Conservation (phyloP, 1,139 yeast species). For the Saccharomyces hybrid region DNA sequence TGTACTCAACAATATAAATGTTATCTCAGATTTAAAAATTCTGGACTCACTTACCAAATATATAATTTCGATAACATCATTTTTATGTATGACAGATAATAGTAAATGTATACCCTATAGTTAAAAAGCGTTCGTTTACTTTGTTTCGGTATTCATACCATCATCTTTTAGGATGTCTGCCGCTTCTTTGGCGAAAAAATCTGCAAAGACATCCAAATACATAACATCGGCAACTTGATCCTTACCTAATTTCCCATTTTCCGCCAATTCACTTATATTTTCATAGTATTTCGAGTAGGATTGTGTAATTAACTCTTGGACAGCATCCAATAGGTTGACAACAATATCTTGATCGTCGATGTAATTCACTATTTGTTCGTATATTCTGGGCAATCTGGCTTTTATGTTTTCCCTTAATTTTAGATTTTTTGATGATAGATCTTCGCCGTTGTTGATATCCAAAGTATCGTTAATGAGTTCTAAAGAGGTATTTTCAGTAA, state of each 20-base stretch:
- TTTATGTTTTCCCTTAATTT: slow-evolving; percentile 44
- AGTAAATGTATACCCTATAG: neutral
- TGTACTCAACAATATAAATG: neutral
- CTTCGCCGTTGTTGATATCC: slow-evolving; percentile 7
- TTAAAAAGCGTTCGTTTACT: neutral
- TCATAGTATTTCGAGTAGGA: slow-evolving; percentile 42
- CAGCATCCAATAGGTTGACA: slow-evolving; percentile 48
- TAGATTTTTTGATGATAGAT: slow-evolving; percentile 13
- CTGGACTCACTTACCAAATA: neutral
- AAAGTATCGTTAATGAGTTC: slow-evolving; percentile 30
- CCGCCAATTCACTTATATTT: slow-evolving; percentile 20
- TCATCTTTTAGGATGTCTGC: neutral
- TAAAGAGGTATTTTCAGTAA: slow-evolving; percentile 41
- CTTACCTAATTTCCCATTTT: slow-evolving; percentile 24
- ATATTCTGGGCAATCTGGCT: slow-evolving; percentile 47
- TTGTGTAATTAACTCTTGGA: slow-evolving; percentile 47
- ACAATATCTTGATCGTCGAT: slow-evolving; percentile 41
- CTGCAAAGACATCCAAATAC: slow-evolving; percentile 22
- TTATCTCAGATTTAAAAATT: neutral
- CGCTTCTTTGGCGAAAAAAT: slow-evolving; percentile 8
- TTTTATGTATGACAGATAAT: neutral
- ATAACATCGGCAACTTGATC: slow-evolving; percentile 20
- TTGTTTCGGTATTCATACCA: neutral
- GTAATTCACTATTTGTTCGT: slow-evolving; percentile 41
- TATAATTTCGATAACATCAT: neutral